Percentiles rank a stretch among this genome's conserved stretches.
These are phyloP conservation scores for Neoarthrinium moseri DNA, from an alignment of 2,329 filamentous ascomycete species.

Conservation along the genomic window DNA sequence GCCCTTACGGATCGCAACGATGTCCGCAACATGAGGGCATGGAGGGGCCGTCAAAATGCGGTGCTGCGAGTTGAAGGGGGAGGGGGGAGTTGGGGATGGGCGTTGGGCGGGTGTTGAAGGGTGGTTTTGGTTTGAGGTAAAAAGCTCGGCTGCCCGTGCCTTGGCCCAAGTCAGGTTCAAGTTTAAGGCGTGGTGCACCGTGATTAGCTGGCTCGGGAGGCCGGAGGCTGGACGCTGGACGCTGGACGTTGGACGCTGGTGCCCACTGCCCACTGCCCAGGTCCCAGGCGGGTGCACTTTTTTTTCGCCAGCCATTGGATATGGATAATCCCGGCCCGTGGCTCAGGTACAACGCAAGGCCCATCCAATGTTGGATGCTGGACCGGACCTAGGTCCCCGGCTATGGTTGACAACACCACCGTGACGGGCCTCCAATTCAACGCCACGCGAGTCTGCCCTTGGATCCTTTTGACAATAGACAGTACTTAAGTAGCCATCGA, in stretches of 20 bases:
- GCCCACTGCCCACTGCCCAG: no score
- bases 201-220: no score
- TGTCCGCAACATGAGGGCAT: slow-evolving; percentile 67
- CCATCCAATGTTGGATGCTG: not conserved
- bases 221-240: no score
- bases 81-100: slow-evolving; percentile 11
- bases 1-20: slow-evolving; percentile 64
- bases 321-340: slow-evolving; percentile 14
- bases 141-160: slow-evolving; percentile 1
- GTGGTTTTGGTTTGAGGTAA: slow-evolving; percentile 2
- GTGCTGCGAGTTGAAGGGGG: slow-evolving; percentile 15
- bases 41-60: slow-evolving; percentile 25
- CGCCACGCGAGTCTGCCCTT: not conserved
- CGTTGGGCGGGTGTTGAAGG: slow-evolving; percentile 11
- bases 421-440: no score
- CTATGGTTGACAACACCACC: no score
- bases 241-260: no score
- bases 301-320: slow-evolving; percentile 14
- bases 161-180: not conserved
- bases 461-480: no score
- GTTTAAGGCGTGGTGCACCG: not conserved
- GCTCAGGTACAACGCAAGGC: not conserved
- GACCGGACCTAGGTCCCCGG: no score
- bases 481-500: no score
- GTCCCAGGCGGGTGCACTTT: no score